phyloP scores from a whole-genome alignment of 371 early-diverging fungal genomes.

The Lichtheimia corymbifera region DNA sequence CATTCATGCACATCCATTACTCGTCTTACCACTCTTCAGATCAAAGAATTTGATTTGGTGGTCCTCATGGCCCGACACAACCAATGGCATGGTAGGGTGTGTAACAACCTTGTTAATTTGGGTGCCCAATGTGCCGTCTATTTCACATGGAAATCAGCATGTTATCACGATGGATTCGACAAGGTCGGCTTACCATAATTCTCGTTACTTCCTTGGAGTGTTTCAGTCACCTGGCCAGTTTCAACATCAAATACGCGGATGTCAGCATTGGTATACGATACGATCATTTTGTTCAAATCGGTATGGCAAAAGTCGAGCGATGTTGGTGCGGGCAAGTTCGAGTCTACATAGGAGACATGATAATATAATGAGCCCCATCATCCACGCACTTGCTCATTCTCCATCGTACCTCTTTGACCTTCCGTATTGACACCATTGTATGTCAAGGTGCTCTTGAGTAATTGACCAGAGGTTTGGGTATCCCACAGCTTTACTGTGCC shows the following conservation, averaged over 20 bases:
- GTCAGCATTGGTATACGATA: constrained; percentile 67
- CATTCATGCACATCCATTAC: no score
- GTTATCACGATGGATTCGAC: neutral
- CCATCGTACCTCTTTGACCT: constrained; percentile 13
- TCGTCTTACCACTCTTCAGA: constrained; percentile 33
- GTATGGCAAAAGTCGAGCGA: constrained; percentile 68
- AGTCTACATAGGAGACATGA: neutral
- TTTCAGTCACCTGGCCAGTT: constrained; percentile 64
- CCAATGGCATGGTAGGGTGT: constrained; percentile 76
- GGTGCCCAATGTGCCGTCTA: constrained; percentile 66
- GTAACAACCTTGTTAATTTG: constrained; percentile 79
- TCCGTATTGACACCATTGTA: constrained; percentile 37
- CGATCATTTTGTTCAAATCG: constrained; percentile 62
- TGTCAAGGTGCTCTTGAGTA: constrained; percentile 52
- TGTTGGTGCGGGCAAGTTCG: constrained; percentile 57
- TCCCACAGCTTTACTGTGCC: constrained; percentile 86
- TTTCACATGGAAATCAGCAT: constrained; percentile 1
- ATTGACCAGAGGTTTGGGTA: constrained; percentile 44
- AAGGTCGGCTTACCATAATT: constrained; percentile 56
- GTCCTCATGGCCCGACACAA: constrained; percentile 83
- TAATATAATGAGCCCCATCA: neutral
- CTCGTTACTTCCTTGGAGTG: constrained; percentile 57
- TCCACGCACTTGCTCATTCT: neutral
- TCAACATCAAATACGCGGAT: constrained; percentile 78
- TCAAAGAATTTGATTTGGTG: constrained; percentile 78